A percentile compares a stretch with the other conserved stretches of the same genome.
These are phyloP conservation scores for Lupinus albus DNA, from an alignment of 306 rosid genomes.

Conservation along the genomic window DNA sequence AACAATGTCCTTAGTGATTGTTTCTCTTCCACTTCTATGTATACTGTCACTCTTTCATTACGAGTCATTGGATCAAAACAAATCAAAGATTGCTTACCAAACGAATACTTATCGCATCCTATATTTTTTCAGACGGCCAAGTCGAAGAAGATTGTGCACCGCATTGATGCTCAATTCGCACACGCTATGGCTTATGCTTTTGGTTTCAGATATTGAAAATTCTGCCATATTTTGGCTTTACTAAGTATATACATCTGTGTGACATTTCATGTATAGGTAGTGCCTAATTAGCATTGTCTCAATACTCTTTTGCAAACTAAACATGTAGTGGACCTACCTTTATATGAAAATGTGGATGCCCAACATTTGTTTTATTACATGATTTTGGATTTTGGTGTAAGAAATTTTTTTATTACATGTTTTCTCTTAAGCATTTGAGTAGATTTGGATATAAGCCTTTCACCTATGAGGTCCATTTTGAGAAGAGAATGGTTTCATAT, in stretches of 20 bases:
- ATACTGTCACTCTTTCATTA: background rate
- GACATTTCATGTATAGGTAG: slow-evolving; percentile 21
- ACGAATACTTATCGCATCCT: slow-evolving; percentile 21
- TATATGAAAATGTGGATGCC: background rate
- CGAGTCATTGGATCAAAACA: background rate
- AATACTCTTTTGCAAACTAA: background rate
- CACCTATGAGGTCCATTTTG: too few relatives aligned
- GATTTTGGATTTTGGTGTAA: too few relatives aligned
- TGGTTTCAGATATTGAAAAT: slow-evolving; percentile 17
- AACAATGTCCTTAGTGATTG: background rate
- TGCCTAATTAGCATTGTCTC: background rate
- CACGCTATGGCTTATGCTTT: background rate
- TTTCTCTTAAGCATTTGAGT: too few relatives aligned
- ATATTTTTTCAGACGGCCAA: slow-evolving; percentile 67
- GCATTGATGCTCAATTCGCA: slow-evolving; percentile 7
- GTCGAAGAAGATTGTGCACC: slow-evolving; percentile 59
- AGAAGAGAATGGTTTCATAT: too few relatives aligned
- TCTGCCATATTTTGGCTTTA: background rate
- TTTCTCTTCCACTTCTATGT: too few relatives aligned
- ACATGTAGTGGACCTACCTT: too few relatives aligned
- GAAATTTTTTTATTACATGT: too few relatives aligned
- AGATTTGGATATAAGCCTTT: too few relatives aligned
- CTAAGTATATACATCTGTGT: background rate
- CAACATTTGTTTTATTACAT: background rate
- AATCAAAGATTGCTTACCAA: background rate